Base-by-base conservation (phyloP, 805 yeast genomes). In the Candida montana region DNA sequence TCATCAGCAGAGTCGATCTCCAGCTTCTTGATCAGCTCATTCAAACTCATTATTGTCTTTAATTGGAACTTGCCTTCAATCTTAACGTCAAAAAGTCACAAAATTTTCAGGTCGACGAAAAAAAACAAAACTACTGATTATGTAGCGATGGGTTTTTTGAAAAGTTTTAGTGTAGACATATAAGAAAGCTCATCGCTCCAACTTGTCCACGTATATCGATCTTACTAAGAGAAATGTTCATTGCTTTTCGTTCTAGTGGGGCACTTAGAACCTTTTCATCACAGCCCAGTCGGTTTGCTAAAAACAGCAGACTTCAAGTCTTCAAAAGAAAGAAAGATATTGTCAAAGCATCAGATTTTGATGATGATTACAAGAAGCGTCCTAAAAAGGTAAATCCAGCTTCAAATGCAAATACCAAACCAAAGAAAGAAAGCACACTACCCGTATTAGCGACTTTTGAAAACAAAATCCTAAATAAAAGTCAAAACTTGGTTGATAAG, bases 401-500 rank as follows among this genome's bases (percentile, higher is more conserved):
- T 7, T 21, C 24, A 21, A 21, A 9, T 21, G 24, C 5, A 28
- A 28, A 30, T 20, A 24, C 37, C 33, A 15, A 39, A 34, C 26
- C 30, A 26, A 40, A 33, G 27, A 40, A 37, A 16, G 48, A 48
- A 32, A 39, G 39, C 16, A 34, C n/a, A 2, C 45, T 54, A 1
- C 59, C 59, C 12, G 49, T 52, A 1, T 36, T 54, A 9, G 49
- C 50, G 31, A 37, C 35, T n/a, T 54, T 54, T 6, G 64, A 54
- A 7, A 65, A 58, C 37, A 44, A 50, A 3, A 58, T 59, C 10
- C 48, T 65, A 9, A 60, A 63, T 39, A 61, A 64, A 7, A 49
- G 68, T n/a, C 57, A 59, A 21, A 70, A 64, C 39, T 50, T 71
- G 17, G 66, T 75, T 19, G 61, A 63, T 15, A 80, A 81, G 52